Base-by-base conservation (phyloP, 2,329 filamentous ascomycete genomes). In the Polychaeton citri region DNA sequence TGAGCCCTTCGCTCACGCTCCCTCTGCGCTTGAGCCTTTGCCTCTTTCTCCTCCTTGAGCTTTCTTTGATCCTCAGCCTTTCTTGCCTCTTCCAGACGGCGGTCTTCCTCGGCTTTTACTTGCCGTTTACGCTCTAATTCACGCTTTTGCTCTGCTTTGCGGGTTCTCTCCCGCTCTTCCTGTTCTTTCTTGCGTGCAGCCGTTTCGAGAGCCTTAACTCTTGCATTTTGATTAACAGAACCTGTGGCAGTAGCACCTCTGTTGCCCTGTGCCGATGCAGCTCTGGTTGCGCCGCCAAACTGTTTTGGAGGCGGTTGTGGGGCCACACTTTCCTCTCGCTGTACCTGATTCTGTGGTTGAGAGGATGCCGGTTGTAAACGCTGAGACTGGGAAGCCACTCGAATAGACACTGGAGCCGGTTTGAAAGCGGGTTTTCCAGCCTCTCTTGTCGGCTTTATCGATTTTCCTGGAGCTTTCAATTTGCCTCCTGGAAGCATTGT, bases 121-220 rank as follows among this genome's bases (percentile, higher is more conserved):
- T 74, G 73, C 40, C 81, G 72, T 61, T 86, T 85, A 33, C 81
- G 76, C 53, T 93, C 85, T 21, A 81, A 64, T 49, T 92, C 83
- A 12, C 77, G 72, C 59, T 92, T 94, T 24, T 80, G 77, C 15
- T 92, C 82, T 6, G 79, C 77, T 51, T 84, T 88, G 34, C 79
- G 75, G 49, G 86, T 78, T 10, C 76, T 74, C 44, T 86, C 82
- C 33, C 77, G 75, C 53, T 92, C 84, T 48, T 93, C 86, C 54
- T 74, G 79, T 55, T 93, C 85, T 53, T 81, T 88, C 58, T 86
- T 87, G 51, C 77, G 79, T 26, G 83, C 81, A 2, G 80, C 83
- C 33, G 81, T 68, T 36, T 87, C 76, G 16, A 87, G 64, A 2
- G 81, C 79, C 53, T 48, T 50, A 10, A 58, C 48, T 6, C 54